phyloP scores from a whole-genome alignment of 805 yeast species.

The Blastobotrys mokoenaii region DNA sequence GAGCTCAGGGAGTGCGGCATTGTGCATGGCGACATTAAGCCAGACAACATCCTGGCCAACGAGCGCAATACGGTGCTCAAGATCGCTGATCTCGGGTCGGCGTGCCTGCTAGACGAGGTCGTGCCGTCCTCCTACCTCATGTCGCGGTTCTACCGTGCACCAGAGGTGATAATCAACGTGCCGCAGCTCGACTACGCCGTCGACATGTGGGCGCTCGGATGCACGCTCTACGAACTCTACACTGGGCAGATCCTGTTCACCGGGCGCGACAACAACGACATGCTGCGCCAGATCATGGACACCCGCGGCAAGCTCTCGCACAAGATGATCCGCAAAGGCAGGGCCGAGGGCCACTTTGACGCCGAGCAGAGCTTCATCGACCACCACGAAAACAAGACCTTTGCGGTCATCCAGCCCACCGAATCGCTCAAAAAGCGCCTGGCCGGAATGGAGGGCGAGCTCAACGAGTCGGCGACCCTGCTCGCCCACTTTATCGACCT shows the following conservation, averaged over 20 bases:
- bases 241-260: constrained; percentile 87
- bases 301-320: constrained; percentile 25
- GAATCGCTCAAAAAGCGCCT: constrained; percentile 6
- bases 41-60: constrained; percentile 76
- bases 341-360: constrained; percentile 22
- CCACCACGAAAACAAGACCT: constrained; percentile 14
- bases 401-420: not conserved
- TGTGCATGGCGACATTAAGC: constrained; percentile 87
- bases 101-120: constrained; percentile 27
- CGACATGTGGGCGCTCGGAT: constrained; percentile 94
- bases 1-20: constrained; percentile 62
- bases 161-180: constrained; percentile 65
- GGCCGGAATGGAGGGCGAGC: constrained; percentile 6
- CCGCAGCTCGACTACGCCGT: constrained; percentile 47
- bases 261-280: constrained; percentile 80
- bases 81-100: constrained; percentile 86
- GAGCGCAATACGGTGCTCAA: constrained; percentile 56
- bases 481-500: constrained; percentile 22
- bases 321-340: constrained; percentile 24
- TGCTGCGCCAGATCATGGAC: constrained; percentile 28
- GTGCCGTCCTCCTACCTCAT: constrained; percentile 26
- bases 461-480: constrained; percentile 5
- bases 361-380: constrained; percentile 20
- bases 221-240: constrained; percentile 88
- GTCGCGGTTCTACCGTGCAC: constrained; percentile 71